Percentiles rank a stretch among this genome's conserved stretches.
These are phyloP conservation scores for Pythium aristosporum DNA, from an alignment of 352 stramenopile species.

Conservation along the genomic window DNA sequence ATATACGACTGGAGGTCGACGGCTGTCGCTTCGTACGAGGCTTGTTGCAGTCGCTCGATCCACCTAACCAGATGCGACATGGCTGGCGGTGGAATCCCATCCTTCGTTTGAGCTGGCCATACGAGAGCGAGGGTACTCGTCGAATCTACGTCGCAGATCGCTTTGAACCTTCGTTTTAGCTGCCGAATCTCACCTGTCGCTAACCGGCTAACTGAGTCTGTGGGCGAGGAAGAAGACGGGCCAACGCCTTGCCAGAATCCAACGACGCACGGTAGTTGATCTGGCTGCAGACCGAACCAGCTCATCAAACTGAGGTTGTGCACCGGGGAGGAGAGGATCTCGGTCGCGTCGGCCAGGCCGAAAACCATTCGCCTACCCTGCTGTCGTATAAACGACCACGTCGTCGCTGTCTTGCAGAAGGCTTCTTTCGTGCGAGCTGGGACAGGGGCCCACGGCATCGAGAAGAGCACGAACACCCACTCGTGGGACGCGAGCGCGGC, in stretches of 20 bases:
- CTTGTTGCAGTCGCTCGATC: constrained; percentile 16
- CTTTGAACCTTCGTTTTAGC: constrained; percentile 24
- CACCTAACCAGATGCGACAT: constrained; percentile 22
- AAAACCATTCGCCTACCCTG: constrained; percentile 29
- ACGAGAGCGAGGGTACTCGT: not conserved
- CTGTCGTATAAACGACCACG: constrained; percentile 33
- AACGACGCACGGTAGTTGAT: constrained; percentile 33
- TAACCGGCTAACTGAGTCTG: constrained; percentile 4
- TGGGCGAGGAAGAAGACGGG: not conserved
- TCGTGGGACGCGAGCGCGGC: constrained; percentile 17
- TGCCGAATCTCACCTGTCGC: not conserved
- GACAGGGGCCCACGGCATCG: constrained; percentile 34
- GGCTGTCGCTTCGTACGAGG: constrained; percentile 13
- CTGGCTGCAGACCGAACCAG: constrained; percentile 27
- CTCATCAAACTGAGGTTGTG: constrained; percentile 35
- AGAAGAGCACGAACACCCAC: constrained; percentile 40
- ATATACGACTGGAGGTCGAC: constrained; percentile 26
- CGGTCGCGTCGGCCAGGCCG: constrained; percentile 26
- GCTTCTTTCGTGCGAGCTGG: not conserved
- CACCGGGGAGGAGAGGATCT: constrained; percentile 5
- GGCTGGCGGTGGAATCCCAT: not conserved
- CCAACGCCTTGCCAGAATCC: constrained; percentile 41
- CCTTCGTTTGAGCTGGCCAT: not conserved
- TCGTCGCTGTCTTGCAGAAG: constrained; percentile 37
- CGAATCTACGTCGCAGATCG: constrained; percentile 1